phyloP scores from a whole-genome alignment of 139 green algal genomes.

The Chlamydomonas applanata region DNA sequence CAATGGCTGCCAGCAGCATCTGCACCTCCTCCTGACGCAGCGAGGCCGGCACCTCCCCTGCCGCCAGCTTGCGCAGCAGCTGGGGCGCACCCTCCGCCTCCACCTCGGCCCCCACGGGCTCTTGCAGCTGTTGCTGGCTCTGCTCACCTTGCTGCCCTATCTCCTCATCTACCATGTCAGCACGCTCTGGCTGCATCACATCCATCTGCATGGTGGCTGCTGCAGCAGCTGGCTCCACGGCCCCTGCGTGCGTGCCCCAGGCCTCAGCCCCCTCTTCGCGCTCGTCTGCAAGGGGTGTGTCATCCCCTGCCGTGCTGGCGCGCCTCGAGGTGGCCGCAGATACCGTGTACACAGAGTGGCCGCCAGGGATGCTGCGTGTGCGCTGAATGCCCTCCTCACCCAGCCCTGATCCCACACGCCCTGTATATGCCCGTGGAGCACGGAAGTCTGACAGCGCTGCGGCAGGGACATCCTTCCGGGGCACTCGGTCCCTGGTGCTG shows the following conservation, averaged over 20 bases:
- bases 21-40: neutral
- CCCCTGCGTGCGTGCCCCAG: no score
- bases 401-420: neutral
- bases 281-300: no score
- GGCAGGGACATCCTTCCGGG: neutral
- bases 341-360: constrained; percentile 4
- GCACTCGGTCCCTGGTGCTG: constrained; percentile 1
- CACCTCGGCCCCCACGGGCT: neutral
- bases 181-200: no score
- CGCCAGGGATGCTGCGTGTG: constrained; percentile 3
- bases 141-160: neutral
- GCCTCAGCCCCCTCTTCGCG: no score
- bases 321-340: neutral
- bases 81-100: neutral
- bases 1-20: constrained; percentile 7
- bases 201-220: no score
- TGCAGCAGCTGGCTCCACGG: no score
- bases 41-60: neutral
- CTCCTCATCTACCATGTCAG: neutral
- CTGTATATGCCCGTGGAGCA: neutral
- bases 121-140: neutral
- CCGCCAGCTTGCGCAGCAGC: constrained; percentile 4
- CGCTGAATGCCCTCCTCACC: constrained; percentile 2
- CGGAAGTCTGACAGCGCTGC: neutral
- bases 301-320: neutral